Base-by-base conservation (phyloP, 2,329 filamentous ascomycete genomes). In the Phialemoniopsis sp. region DNA sequence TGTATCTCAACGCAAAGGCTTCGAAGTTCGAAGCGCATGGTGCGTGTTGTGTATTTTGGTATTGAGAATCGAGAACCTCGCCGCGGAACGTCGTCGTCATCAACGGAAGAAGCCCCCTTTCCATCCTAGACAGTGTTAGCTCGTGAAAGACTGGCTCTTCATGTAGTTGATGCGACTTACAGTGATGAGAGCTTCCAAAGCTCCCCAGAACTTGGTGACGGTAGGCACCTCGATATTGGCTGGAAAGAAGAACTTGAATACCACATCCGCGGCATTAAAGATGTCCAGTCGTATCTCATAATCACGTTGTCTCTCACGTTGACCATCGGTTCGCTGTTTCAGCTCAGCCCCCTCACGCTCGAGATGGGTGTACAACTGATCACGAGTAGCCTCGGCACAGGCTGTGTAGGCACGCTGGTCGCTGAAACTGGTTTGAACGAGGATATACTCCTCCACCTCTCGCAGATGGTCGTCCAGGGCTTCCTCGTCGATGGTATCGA, bases 231-330 rank as follows among this genome's bases (percentile, higher is more conserved):
- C 48, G 16, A 60, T 59, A 2, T 50, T 41, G 1, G 47, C 29
- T 1, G 69, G 67, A 8, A 72, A 51, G 41, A 72, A 73, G 29
- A 71, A 62, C 8, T 52, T 51, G 43, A 68, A 69, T 1, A 70
- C 28, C 3, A 52, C 43, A 29, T 69, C 62, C 2, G 61, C 60
- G 21, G 56, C 57, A 41, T 69, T 70, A 39, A 67, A 62, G 1
- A 72, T 46, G 26, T 65, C 64, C 8, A 67, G 46, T 3, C 53
- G 53, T 9, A 53, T 52, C 17, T 66, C 59, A 17, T 64, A 57
- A 18, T 43, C 39, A 15, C 47, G 46, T 17, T 52, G 44, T 37
- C 36, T 40, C 33, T 46, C 53, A 43, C 38, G 57, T 46, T 8
- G 56, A 49, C 29, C 14, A 13, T 16, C 39, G 26, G 30, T 46